phyloP scores from a whole-genome alignment of 352 stramenopile species.

The Phytophthora tubulina region DNA sequence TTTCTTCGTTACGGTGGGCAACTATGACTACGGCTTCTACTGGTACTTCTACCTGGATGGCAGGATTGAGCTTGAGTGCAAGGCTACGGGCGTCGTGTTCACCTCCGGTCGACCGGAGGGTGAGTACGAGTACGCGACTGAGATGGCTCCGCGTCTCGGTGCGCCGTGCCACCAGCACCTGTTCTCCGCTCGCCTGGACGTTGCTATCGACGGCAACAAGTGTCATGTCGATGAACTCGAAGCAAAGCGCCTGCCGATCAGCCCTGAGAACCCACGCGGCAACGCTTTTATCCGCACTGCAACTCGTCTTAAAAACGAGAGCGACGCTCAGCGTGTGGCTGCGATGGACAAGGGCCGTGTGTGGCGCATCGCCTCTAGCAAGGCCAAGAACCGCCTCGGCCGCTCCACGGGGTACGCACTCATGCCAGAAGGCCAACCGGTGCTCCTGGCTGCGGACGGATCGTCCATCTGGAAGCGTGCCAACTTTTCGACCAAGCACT shows the following conservation, averaged over 20 bases:
- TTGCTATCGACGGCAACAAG: constrained; percentile 76
- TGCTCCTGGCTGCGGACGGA: constrained; percentile 61
- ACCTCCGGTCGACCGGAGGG: constrained; percentile 74
- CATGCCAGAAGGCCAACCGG: constrained; percentile 58
- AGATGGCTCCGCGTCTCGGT: constrained; percentile 72
- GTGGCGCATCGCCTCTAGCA: constrained; percentile 76
- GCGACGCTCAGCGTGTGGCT: constrained; percentile 54
- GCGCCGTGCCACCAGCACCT: constrained; percentile 81
- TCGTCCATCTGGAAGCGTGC: constrained; percentile 69
- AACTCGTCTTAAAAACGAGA: constrained; percentile 62
- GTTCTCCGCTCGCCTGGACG: constrained; percentile 82
- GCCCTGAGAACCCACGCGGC: constrained; percentile 58
- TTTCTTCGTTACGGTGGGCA: constrained; percentile 88
- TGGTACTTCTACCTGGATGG: constrained; percentile 49
- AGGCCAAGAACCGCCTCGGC: constrained; percentile 65
- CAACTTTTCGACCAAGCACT: constrained; percentile 68
- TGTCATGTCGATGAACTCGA: constrained; percentile 66
- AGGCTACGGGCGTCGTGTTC: constrained; percentile 83
- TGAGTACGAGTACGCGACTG: constrained; percentile 59
- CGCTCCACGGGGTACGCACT: constrained; percentile 74
- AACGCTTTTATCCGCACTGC: constrained; percentile 68
- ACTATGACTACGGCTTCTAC: constrained; percentile 86
- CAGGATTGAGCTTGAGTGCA: constrained; percentile 84
- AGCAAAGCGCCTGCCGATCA: constrained; percentile 57
- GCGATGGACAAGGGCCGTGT: constrained; percentile 66